A percentile compares a stretch with the other conserved stretches of the same genome.
These are phyloP conservation scores for Larix kaempferi DNA, from an alignment of 75 land plant species.

Conservation along the genomic window DNA sequence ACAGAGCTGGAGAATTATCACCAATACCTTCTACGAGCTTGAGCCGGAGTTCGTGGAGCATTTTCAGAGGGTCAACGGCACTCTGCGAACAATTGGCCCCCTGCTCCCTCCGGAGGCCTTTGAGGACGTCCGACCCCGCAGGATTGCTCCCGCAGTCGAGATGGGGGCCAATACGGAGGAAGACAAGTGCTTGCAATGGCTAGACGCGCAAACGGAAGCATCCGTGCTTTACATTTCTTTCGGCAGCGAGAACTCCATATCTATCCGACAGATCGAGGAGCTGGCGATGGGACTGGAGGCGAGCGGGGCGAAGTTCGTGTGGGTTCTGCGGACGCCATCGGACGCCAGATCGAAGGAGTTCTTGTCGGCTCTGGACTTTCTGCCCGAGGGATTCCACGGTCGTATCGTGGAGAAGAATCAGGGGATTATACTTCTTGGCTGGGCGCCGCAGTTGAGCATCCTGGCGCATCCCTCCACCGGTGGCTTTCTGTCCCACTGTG, in stretches of 20 bases:
- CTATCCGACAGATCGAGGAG: conserved; percentile 18
- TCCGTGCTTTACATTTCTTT: conserved; percentile 32
- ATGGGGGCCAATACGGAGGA: neutral
- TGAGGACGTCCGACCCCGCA: neutral
- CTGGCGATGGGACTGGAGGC: conserved; percentile 23
- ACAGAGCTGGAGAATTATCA: neutral
- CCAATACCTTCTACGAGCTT: neutral
- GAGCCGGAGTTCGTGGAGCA: neutral
- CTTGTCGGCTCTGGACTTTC: neutral
- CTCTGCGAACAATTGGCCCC: neutral
- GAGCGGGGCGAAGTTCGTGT: conserved; percentile 25
- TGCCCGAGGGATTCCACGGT: neutral
- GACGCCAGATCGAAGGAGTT: neutral
- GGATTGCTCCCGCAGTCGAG: neutral
- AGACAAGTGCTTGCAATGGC: conserved; percentile 9
- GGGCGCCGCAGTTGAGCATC: conserved; percentile 19
- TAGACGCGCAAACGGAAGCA: conserved; percentile 11
- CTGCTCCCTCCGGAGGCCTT: neutral
- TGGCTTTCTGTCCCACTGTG: conserved; percentile 14
- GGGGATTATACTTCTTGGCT: conserved; percentile 5
- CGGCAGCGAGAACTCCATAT: conserved; percentile 24
- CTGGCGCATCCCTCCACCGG: conserved; percentile 14
- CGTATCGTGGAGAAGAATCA: neutral
- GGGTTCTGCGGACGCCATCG: conserved; percentile 11
- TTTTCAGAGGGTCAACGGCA: neutral